A percentile compares a stretch with the other conserved stretches of the same genome.
phyloP scores from a whole-genome alignment of 108 stramenopile genomes.

The Pseudonitzschia delicatissima region DNA sequence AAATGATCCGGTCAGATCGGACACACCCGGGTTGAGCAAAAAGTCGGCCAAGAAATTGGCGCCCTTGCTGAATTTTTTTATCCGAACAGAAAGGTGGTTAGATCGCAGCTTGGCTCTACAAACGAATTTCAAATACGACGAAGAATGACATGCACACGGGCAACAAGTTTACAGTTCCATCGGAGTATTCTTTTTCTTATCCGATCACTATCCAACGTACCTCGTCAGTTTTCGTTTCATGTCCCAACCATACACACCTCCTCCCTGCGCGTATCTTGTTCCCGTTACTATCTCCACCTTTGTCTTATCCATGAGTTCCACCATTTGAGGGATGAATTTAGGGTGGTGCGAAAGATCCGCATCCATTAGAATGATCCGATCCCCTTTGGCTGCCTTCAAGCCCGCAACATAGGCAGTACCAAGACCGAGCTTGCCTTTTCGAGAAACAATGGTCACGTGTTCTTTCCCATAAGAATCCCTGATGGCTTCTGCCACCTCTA shows the following conservation, averaged over 20 bases:
- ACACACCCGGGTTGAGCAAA: conserved; percentile 86
- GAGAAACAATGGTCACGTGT: conserved; percentile 77
- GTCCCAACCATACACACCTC: conserved; percentile 97
- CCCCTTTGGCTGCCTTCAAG: conserved; percentile 71
- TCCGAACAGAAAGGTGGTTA: no score
- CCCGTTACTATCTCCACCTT: conserved; percentile 93
- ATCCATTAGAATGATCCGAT: conserved; percentile 96
- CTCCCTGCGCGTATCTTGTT: conserved; percentile 86
- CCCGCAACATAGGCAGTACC: conserved; percentile 96
- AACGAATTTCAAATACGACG: no score
- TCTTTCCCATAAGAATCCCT: conserved; percentile 81
- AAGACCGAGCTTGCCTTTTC: conserved; percentile 92
- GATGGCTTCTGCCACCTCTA: conserved; percentile 87
- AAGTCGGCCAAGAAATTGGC: conserved; percentile 96
- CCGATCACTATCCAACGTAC: conserved; percentile 12
- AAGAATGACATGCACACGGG: neutral
- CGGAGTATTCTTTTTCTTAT: no score
- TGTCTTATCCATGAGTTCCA: conserved; percentile 57
- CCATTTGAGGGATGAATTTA: conserved; percentile 93
- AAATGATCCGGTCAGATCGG: conserved; percentile 96
- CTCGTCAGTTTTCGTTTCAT: conserved; percentile 83
- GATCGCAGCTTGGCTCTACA: no score
- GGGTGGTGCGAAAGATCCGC: conserved; percentile 98
- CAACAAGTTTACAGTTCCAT: neutral
- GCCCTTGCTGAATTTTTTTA: conserved; percentile 45